These are phyloP conservation scores for Hansenula sp. DNA, from an alignment of 1,139 yeast genomes.

Conservation along the genomic window DNA sequence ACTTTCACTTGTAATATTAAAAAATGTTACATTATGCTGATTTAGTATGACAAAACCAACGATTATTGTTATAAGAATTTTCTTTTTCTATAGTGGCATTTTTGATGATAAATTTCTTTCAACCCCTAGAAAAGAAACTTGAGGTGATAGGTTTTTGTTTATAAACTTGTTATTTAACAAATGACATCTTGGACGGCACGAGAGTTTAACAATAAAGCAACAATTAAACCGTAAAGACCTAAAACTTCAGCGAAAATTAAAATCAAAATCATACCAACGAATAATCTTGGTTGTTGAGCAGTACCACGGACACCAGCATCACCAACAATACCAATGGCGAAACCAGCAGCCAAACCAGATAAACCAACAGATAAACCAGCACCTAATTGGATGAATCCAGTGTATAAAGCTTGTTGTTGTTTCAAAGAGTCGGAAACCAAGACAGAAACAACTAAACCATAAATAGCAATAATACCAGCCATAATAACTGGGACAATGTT, in stretches of 20 bases:
- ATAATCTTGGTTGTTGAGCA: slow-evolving; percentile 93
- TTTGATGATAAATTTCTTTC: too few relatives aligned
- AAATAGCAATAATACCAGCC: slow-evolving; percentile 99
- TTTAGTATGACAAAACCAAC: too few relatives aligned
- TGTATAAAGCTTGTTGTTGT: slow-evolving; percentile 89
- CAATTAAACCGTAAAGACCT: slow-evolving; percentile 96
- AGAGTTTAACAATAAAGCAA: slow-evolving; percentile 93
- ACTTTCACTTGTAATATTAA: not conserved
- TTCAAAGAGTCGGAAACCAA: slow-evolving; percentile 87
- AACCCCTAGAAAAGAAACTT: not conserved
- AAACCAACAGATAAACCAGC: slow-evolving; percentile 98
- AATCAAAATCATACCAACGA: slow-evolving; percentile 95
- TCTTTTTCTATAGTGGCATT: not conserved
- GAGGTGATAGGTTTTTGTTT: not conserved
- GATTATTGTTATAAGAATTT: too few relatives aligned
- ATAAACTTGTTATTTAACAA: slow-evolving; percentile 45
- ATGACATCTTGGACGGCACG: slow-evolving; percentile 90
- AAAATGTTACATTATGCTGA: too few relatives aligned
- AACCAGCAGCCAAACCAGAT: slow-evolving; percentile 96
- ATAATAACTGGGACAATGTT: slow-evolving; percentile 94
- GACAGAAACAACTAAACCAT: slow-evolving; percentile 96
- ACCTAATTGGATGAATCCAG: slow-evolving; percentile 97
- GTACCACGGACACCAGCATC: slow-evolving; percentile 98
- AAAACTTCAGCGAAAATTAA: slow-evolving; percentile 98
- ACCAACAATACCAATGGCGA: slow-evolving; percentile 97